Evolutionary conservation across 495 filamentous ascomycete genomes (phyloP), one percentile per base, ranked within the genome.

Genomic region (Tetracladium marchalianum): DNA sequence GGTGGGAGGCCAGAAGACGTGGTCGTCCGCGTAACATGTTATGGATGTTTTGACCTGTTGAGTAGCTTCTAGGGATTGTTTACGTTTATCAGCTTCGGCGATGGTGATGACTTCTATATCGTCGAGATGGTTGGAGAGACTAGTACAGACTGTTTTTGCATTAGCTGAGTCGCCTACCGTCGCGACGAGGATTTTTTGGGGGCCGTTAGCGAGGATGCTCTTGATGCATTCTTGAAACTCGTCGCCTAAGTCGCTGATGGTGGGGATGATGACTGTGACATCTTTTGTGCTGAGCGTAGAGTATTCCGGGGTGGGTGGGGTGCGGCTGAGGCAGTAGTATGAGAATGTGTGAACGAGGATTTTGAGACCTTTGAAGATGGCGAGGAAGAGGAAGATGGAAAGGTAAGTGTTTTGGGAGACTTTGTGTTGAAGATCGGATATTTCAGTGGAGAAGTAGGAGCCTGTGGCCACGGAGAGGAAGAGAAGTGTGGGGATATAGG

Each of bases 261-360:
- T 75, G 1, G 75, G 74, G 18, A 79, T 57, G 37, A 79, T 67
- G 38, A 76, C 69, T 2, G 73, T 75, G 51, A 77, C 73, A 52
- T 78, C 70, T 13, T 55, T 43, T 13, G 65, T 56, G 11, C 40
- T 60, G 51, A 69, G 65, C 12, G 42, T 62, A 8, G 68, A 66
- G 16, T 61, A 51, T 2, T 27, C 35, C 2, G 57, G 62, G 11
- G 68, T 64, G 6, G 66, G 52, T 3, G 66, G 60, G 11, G 58
- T 58, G 53, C 73, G 6, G 6, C 18, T 27, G 13, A 45, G 73
- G 22, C 51, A n/a, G 58, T 65, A 68, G 52, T 69, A 73, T 3
- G 57, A 70, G 13, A 66, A n/a, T 8, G 63, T 49, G 56, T 73
- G 65, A 41, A 70, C 59, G 35, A 71, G 34, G 24, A 75, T 55